Percentiles rank a stretch among this genome's conserved stretches.
phyloP scores from a whole-genome alignment of 768 basidiomycete genomes.

The Leccinum uliginosum region DNA sequence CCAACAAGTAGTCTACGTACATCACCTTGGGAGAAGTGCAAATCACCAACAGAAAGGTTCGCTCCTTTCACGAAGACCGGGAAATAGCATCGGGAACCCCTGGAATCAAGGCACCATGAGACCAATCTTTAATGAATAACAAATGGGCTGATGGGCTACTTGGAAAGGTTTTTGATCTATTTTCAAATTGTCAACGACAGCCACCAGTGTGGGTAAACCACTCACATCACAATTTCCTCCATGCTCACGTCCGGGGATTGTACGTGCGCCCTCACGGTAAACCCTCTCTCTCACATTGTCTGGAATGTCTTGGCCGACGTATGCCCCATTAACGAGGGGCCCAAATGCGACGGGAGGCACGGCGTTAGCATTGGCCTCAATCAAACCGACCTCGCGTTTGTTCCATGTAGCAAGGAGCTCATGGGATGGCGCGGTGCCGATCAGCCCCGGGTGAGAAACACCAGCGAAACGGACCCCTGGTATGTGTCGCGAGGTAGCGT shows the following conservation, averaged over 20 bases:
- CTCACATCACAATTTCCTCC: constrained; percentile 74
- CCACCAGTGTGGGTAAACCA: neutral
- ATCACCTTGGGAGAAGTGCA: constrained; percentile 80
- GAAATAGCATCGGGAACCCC: constrained; percentile 70
- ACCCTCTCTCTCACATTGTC: constrained; percentile 49
- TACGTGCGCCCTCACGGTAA: constrained; percentile 63
- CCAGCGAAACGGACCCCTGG: constrained; percentile 79
- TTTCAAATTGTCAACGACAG: constrained; percentile 1
- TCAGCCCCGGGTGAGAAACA: constrained; percentile 70
- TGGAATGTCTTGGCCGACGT: constrained; percentile 64
- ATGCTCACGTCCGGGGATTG: constrained; percentile 74
- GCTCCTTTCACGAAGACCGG: constrained; percentile 76
- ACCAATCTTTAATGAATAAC: neutral
- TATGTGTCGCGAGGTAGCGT: constrained; percentile 71
- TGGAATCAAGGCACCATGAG: constrained; percentile 11
- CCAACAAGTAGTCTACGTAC: constrained; percentile 26
- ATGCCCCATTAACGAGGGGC: constrained; percentile 54
- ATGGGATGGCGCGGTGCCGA: constrained; percentile 71
- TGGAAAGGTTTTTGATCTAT: constrained; percentile 75
- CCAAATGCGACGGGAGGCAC: constrained; percentile 66
- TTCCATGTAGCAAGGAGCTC: constrained; percentile 76
- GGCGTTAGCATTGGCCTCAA: constrained; percentile 45
- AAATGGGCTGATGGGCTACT: constrained; percentile 25
- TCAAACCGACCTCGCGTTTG: constrained; percentile 61
- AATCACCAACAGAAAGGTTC: constrained; percentile 72